These are phyloP conservation scores for Suillus decipiens DNA, from an alignment of 768 basidiomycete genomes.

Conservation along the genomic window DNA sequence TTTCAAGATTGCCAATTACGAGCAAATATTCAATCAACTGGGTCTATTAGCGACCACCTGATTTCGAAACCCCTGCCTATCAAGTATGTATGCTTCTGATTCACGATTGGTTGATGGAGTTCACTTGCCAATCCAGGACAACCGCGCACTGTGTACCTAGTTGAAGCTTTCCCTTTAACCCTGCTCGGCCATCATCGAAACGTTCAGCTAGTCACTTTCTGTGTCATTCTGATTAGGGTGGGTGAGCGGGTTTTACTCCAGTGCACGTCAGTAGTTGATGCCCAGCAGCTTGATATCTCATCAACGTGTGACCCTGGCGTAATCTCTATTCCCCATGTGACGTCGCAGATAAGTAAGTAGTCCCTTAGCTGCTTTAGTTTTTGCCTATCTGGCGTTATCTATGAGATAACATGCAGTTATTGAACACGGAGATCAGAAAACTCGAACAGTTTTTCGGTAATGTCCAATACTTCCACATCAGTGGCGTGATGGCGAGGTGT, in stretches of 20 bases:
- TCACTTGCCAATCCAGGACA: background rate
- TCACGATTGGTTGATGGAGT: background rate
- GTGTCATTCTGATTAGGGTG: background rate
- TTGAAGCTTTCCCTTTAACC: background rate
- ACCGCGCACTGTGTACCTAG: background rate
- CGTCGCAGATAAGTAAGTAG: background rate
- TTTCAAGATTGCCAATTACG: background rate
- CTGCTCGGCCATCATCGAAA: background rate
- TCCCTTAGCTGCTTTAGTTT: background rate
- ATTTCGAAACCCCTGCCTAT: background rate
- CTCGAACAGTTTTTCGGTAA: background rate
- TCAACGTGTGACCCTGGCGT: background rate
- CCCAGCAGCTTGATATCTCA: background rate
- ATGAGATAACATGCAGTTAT: constrained; percentile 14
- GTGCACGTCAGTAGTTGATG: background rate
- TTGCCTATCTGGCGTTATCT: constrained; percentile 25
- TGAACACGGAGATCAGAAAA: constrained; percentile 16
- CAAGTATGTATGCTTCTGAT: constrained; percentile 1
- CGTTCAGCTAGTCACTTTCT: background rate
- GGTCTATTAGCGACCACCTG: background rate
- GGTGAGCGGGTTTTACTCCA: background rate
- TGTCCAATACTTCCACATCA: background rate
- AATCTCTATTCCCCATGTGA: background rate
- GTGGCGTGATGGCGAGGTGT: background rate
- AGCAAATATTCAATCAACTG: background rate